Evolutionary conservation across 192 early-diverging fungal species (phyloP).

Genomic region (Dissophora globulifera): DNA sequence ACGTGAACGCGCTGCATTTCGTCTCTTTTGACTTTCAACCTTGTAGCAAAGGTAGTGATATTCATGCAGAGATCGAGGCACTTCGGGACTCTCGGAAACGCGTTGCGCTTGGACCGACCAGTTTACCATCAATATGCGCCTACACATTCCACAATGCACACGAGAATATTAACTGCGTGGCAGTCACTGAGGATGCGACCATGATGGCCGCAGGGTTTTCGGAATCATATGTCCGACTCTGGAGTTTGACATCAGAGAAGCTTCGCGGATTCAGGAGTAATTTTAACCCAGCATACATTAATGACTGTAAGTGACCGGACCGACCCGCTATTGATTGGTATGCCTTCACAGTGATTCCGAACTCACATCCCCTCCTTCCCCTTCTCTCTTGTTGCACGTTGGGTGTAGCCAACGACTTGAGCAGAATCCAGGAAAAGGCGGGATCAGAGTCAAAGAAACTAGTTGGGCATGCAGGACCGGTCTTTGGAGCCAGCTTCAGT

Average conservation of each 20-base stretch:
- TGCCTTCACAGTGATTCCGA: too few relatives aligned
- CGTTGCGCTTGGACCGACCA: constrained; percentile 68
- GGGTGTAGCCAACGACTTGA: constrained; percentile 66
- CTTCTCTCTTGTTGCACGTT: too few relatives aligned
- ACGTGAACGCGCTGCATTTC: too few relatives aligned
- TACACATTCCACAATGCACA: constrained; percentile 97
- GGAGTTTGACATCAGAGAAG: constrained; percentile 87
- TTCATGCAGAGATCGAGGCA: constrained; percentile 79
- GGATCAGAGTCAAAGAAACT: constrained; percentile 71
- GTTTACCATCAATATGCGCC: constrained; percentile 89
- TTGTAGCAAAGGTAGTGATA: constrained; percentile 80
- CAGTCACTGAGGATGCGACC: constrained; percentile 82
- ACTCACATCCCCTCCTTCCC: too few relatives aligned
- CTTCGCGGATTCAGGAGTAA: constrained; percentile 70
- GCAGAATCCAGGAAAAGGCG: constrained; percentile 68
- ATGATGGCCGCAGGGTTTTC: constrained; percentile 91
- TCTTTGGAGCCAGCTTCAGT: constrained; percentile 89
- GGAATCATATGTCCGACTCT: constrained; percentile 93
- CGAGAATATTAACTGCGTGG: constrained; percentile 87
- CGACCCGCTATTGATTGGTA: too few relatives aligned
- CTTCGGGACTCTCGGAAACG: constrained; percentile 83
- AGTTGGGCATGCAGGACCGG: constrained; percentile 91
- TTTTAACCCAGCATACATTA: constrained; percentile 67
- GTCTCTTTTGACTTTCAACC: not conserved
- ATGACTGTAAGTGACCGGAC: constrained; percentile 59